Percentiles rank a stretch among this genome's conserved stretches.
phyloP scores from a whole-genome alignment of 2,329 filamentous ascomycete species.

The Fusarium devonianum region DNA sequence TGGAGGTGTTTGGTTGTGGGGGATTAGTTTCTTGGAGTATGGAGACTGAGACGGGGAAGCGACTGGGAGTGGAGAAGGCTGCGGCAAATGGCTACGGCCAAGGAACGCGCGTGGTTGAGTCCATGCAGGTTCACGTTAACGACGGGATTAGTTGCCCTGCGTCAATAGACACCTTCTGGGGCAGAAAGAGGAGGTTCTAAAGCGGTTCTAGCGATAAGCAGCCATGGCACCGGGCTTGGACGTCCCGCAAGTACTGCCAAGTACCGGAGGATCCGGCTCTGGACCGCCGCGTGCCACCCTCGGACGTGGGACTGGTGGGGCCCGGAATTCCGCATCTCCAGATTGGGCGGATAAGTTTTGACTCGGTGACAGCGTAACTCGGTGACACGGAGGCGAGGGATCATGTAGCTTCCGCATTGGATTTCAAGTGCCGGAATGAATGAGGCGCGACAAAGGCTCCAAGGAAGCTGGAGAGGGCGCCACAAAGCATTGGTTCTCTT shows the following conservation, averaged over 20 bases:
- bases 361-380: constrained; percentile 33
- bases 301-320: constrained; percentile 15
- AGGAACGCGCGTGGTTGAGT: too few species aligned
- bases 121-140: constrained; percentile 7
- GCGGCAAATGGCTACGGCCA: too few species aligned
- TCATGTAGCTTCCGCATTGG: constrained; percentile 22
- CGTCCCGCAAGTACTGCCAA: constrained; percentile 13
- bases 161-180: too few species aligned
- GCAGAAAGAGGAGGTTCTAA: constrained; percentile 8
- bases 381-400: constrained; percentile 14
- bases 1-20: constrained; percentile 33
- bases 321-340: constrained; percentile 2
- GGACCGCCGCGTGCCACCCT: constrained; percentile 10
- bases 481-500: constrained; percentile 15
- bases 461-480: neutral
- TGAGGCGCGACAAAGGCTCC: constrained; percentile 1
- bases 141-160: constrained; percentile 19
- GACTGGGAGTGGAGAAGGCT: neutral
- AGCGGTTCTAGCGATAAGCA: constrained; percentile 12
- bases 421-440: constrained; percentile 34
- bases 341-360: constrained; percentile 12
- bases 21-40: constrained; percentile 21
- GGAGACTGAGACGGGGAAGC: neutral
- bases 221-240: constrained; percentile 2
- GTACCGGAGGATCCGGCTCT: constrained; percentile 24